Evolutionary conservation across 129 eudicot genomes (phyloP).

Genomic region (Gnaphalium uliginosum): DNA sequence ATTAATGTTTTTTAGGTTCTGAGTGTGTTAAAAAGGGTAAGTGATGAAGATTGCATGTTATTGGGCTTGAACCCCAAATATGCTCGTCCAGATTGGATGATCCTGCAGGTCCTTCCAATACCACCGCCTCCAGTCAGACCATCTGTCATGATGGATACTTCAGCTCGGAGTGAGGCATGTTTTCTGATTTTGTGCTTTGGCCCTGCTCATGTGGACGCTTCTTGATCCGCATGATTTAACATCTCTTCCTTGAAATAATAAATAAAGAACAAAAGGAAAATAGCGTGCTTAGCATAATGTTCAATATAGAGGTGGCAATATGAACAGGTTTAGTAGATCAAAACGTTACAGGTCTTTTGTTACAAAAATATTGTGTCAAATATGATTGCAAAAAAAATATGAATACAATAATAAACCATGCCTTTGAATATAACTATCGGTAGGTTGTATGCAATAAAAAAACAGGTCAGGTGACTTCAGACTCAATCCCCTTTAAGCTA

Average conservation of each 20-base stretch:
- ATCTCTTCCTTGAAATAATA: not conserved
- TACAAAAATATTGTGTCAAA: not conserved
- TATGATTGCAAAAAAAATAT: not conserved
- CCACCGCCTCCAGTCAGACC: conserved; percentile 99
- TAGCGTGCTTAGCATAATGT: not conserved
- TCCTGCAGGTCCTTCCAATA: conserved; percentile 91
- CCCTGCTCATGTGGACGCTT: not conserved
- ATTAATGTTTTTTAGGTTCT: conserved; percentile 57
- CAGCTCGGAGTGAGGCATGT: conserved; percentile 93
- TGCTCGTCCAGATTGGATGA: conserved; percentile 99
- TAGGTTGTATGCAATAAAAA: not conserved
- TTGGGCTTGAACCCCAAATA: conserved; percentile 90
- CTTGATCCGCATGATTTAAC: not conserved
- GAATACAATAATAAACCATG: not conserved
- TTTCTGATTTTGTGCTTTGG: conserved; percentile 5
- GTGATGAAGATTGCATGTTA: conserved; percentile 85
- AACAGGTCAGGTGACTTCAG: not conserved
- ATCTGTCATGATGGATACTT: conserved; percentile 99
- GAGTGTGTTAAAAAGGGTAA: conserved; percentile 76
- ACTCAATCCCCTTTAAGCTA: not conserved
- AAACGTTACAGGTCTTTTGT: not conserved
- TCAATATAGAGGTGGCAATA: not conserved
- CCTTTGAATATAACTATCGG: not conserved
- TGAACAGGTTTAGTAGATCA: not conserved
- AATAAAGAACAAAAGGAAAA: not conserved